These are phyloP conservation scores for Sporothrix sp. DNA, from an alignment of 2,329 filamentous ascomycete genomes.

Conservation along the genomic window DNA sequence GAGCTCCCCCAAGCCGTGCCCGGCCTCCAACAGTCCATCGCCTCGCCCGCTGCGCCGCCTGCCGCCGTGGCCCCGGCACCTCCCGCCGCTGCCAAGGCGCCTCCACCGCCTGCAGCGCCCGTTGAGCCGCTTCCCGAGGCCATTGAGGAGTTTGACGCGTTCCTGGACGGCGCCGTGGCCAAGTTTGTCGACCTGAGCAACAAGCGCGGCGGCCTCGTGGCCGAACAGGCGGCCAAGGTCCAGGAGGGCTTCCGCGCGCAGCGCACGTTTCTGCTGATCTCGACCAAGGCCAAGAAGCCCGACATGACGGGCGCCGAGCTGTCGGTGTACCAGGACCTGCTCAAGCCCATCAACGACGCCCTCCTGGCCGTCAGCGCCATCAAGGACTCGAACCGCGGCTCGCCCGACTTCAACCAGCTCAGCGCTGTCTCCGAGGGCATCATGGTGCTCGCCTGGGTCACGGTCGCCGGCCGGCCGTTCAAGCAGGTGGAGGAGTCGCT, in stretches of 20 bases:
- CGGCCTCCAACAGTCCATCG: slow-evolving; percentile 32
- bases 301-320: slow-evolving; percentile 53
- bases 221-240: slow-evolving; percentile 59
- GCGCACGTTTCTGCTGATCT: slow-evolving; percentile 76
- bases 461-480: slow-evolving; percentile 68
- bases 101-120: slow-evolving; percentile 30
- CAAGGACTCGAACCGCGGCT: slow-evolving; percentile 70
- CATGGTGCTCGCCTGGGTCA: slow-evolving; percentile 82
- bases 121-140: slow-evolving; percentile 58
- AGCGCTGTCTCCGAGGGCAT: slow-evolving; percentile 85
- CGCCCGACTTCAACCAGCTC: slow-evolving; percentile 68
- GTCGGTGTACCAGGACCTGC: slow-evolving; percentile 60
- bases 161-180: slow-evolving; percentile 64
- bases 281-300: slow-evolving; percentile 87
- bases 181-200: slow-evolving; percentile 71
- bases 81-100: slow-evolving; percentile 29
- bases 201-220: slow-evolving; percentile 65
- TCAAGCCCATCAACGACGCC: slow-evolving; percentile 78
- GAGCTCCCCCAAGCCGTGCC: slow-evolving; percentile 47
- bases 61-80: slow-evolving; percentile 27
- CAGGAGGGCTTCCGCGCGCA: slow-evolving; percentile 67
- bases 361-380: slow-evolving; percentile 71
- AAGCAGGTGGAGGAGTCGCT: slow-evolving; percentile 80
- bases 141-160: slow-evolving; percentile 79
- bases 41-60: slow-evolving; percentile 26